Evolutionary conservation across 2,329 filamentous ascomycete species (phyloP), one percentile per base, ranked within the genome.

Genomic region (Microthyrium microscopicum): DNA sequence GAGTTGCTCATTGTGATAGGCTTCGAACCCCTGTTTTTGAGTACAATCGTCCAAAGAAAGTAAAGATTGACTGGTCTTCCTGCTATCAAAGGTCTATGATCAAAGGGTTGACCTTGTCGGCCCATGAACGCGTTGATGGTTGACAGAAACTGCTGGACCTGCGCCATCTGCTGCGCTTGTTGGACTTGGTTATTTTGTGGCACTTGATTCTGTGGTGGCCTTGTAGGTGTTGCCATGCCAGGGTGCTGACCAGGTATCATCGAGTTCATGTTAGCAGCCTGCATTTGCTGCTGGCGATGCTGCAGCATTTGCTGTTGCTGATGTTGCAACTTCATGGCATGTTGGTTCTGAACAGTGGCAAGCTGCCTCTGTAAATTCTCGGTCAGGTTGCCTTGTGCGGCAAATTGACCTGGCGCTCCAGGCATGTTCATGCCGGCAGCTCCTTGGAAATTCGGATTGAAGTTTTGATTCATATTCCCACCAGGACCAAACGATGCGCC

Each of bases 271-370:
- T 51, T 56, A 29, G 55, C 54, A 39, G 45, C 46, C 29, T 53
- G 51, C 26, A 28, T 24, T 20, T 55, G 53, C 26, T 47, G 44
- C 34, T 52, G 51, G 48, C 51, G 41, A 60, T 52, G 20, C 13
- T 37, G 35, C 12, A 20, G 20, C 45, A 68, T 61, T 41, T 76
- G 71, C 40, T 79, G 73, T 26, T 78, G 66, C 46, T 85, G 80
- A 36, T 77, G 72, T 46, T 91, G 80, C 33, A 91, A 56, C 39
- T 81, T 77, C 71, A 91, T 79, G 44, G 91, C 81, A 47, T 91
- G 87, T 31, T 83, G 77, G 42, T 83, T 74, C 46, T 81, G 76
- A 26, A 81, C 77, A 41, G 79, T 66, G 29, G 35, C 35, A 27
- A 33, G 35, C 8, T 29, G 35, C 29, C 12, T n/a, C 21, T 29